Evolutionary conservation across 192 early-diverging fungal species (phyloP).

Genomic region (Phycomyces nitens): DNA sequence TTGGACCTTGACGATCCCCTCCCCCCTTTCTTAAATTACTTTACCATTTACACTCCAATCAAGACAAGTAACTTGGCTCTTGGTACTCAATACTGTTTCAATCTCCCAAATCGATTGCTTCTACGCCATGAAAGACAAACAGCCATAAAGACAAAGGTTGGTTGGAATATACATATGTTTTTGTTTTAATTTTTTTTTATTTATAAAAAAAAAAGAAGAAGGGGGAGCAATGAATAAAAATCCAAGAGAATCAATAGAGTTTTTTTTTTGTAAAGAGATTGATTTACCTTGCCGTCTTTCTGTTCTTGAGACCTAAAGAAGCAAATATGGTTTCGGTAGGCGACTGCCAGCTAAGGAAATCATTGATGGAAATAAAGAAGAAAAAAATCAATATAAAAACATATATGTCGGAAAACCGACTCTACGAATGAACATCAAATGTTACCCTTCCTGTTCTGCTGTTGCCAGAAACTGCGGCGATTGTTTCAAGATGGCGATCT

Average conservation of each 20-base stretch:
- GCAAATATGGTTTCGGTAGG: slow-evolving; percentile 11
- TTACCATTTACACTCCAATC: slow-evolving; percentile 26
- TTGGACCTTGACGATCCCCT: too few species aligned
- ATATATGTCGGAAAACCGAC: background rate
- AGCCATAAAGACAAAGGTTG: background rate
- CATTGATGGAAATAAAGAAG: too few species aligned
- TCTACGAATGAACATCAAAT: background rate
- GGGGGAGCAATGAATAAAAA: too few species aligned
- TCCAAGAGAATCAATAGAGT: too few species aligned
- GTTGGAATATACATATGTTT: too few species aligned
- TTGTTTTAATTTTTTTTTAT: slow-evolving; percentile 17
- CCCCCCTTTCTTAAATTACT: background rate
- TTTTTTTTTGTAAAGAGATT: background rate
- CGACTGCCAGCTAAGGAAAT: slow-evolving; percentile 6
- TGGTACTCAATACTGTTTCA: slow-evolving; percentile 1
- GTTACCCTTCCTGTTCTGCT: slow-evolving; percentile 29
- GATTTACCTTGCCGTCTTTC: slow-evolving; percentile 1
- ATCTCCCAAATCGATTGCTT: slow-evolving; percentile 6
- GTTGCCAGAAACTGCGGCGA: slow-evolving; percentile 24
- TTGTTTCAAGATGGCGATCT: slow-evolving; percentile 12
- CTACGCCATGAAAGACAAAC: background rate
- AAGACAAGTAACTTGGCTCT: slow-evolving; percentile 9
- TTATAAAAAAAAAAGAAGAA: too few species aligned
- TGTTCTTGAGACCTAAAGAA: slow-evolving; percentile 7
- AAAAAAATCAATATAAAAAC: too few species aligned